These are phyloP conservation scores for Desmodesmus armatus DNA, from an alignment of 139 green algal genomes.

Conservation along the genomic window DNA sequence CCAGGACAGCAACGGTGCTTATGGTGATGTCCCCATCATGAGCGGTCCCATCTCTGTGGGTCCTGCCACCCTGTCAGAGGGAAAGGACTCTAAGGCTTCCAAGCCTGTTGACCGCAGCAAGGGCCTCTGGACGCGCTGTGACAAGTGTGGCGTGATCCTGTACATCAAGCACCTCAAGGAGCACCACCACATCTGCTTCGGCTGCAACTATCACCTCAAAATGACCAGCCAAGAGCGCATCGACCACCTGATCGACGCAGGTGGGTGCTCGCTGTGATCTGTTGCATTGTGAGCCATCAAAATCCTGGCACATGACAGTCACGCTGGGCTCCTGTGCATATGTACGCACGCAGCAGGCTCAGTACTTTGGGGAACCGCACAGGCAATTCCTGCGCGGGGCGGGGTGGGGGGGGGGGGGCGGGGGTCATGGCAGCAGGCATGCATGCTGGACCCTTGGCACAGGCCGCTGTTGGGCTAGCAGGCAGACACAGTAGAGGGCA, in stretches of 20 bases:
- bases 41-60: slow-evolving; percentile 44
- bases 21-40: slow-evolving; percentile 29
- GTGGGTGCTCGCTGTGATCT: too few species aligned
- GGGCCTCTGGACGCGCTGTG: slow-evolving; percentile 84
- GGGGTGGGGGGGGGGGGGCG: too few species aligned
- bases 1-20: slow-evolving; percentile 36
- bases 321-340: too few species aligned
- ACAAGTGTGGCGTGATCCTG: slow-evolving; percentile 85
- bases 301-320: too few species aligned
- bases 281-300: too few species aligned
- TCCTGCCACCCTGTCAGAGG: neutral
- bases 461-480: too few species aligned
- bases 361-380: too few species aligned
- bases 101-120: slow-evolving; percentile 70
- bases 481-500: too few species aligned
- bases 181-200: slow-evolving; percentile 84
- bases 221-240: slow-evolving; percentile 80
- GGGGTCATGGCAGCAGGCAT: too few species aligned
- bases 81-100: slow-evolving; percentile 6
- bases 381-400: too few species aligned
- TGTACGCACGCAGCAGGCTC: too few species aligned
- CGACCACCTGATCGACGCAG: slow-evolving; percentile 78
- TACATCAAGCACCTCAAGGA: slow-evolving; percentile 89
- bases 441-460: too few species aligned
- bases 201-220: slow-evolving; percentile 84